phyloP scores from a whole-genome alignment of 768 basidiomycete genomes.

The Trametes cingulata region DNA sequence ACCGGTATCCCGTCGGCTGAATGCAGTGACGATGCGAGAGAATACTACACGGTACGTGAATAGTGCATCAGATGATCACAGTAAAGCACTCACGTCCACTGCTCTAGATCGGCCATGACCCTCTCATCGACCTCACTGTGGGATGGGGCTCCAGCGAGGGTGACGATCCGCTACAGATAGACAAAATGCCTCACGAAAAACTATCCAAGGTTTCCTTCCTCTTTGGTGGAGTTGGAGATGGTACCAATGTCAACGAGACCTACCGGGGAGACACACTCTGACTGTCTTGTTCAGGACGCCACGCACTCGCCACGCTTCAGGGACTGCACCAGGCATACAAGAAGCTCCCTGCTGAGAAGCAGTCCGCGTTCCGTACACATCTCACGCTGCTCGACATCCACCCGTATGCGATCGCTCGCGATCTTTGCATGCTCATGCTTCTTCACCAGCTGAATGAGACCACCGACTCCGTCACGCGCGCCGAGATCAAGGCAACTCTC shows the following conservation, averaged over 20 bases:
- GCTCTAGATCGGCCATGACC: conserved; percentile 14
- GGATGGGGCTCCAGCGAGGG: conserved; percentile 1
- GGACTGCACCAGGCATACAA: conserved; percentile 11
- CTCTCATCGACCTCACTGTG: conserved; percentile 12
- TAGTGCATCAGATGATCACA: background rate
- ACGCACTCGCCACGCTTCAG: conserved; percentile 16
- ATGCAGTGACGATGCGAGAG: background rate
- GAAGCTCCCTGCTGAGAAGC: background rate
- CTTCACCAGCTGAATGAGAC: conserved; percentile 9
- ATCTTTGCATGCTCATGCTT: conserved; percentile 20
- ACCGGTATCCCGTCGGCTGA: background rate
- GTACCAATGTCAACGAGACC: background rate
- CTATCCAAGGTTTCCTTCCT: conserved; percentile 17
- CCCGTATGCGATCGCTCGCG: conserved; percentile 18
- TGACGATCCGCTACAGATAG: background rate
- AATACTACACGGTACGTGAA: conserved; percentile 9
- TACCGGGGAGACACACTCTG: too few relatives aligned
- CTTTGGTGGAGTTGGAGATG: conserved; percentile 26
- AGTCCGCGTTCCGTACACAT: conserved; percentile 5
- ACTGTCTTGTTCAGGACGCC: background rate
- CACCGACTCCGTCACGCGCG: background rate
- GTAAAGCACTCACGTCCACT: background rate
- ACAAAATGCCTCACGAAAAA: background rate
- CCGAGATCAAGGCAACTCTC: conserved; percentile 14
- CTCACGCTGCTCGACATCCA: conserved; percentile 25